Evolutionary conservation across 106 monocot genomes (phyloP).

Genomic region (Alisma plantagoaquatica): DNA sequence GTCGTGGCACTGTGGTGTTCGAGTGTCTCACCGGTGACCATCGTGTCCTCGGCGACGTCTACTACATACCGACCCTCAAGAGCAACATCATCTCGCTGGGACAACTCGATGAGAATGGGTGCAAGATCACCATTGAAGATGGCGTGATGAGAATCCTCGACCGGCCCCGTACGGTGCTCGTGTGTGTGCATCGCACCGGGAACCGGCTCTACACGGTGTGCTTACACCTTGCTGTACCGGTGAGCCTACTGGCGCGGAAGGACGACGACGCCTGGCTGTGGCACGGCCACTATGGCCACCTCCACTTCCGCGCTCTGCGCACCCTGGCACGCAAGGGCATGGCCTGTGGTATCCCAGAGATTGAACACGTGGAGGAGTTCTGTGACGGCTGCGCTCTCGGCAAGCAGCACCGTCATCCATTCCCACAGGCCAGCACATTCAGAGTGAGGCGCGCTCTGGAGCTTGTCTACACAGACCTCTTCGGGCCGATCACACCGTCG

Average conservation of each 20-base stretch:
- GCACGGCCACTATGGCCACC: neutral
- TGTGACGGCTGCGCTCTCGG: no score
- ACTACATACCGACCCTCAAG: neutral
- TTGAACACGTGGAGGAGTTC: neutral
- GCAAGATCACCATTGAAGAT: neutral
- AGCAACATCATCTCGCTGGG: neutral
- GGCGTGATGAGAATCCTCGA: neutral
- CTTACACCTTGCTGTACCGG: neutral
- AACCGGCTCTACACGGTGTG: neutral
- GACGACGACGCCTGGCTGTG: neutral
- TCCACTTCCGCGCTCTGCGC: neutral
- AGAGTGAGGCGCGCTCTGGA: neutral
- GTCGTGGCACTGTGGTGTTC: neutral
- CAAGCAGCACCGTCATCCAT: no score
- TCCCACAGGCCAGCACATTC: no score
- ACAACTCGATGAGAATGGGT: neutral
- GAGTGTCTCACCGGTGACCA: neutral
- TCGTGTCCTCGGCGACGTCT: neutral
- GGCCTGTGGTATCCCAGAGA: neutral
- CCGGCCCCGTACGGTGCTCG: neutral
- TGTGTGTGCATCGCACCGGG: neutral
- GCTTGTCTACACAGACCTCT: neutral
- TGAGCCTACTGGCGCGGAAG: neutral
- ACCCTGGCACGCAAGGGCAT: neutral
- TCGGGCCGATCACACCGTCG: neutral